Evolutionary conservation across 306 rosid genomes (phyloP), one percentile per base, ranked within the genome.

Genomic region (Quercus suber): DNA sequence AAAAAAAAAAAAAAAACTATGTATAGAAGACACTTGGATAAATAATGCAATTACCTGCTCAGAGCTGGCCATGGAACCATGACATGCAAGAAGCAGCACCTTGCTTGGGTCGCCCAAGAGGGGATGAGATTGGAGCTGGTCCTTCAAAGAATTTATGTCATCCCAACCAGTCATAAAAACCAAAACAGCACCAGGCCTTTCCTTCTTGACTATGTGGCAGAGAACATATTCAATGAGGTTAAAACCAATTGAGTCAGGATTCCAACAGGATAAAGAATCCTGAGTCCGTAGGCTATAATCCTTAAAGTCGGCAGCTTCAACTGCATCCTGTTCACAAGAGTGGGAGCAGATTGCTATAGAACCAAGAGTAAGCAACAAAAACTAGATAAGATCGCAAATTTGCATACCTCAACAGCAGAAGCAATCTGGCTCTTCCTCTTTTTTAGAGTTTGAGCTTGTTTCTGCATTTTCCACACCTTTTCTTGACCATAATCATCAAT

Each of bases 151-250:
- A 74, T 84, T 88, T 51, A 88, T 88, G 73, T 88, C 92, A 80
- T 88, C 92, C 92, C 92, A 88, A 43, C 92, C 92, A 9, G 92
- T 88, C 92, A 88, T 82, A 78, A 88, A 88, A 74, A 88, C 90
- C 77, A 88, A 80, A 74, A 88, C 55, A 71, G 92, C 92, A 17
- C 92, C 92, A 60, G 85, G 73, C 69, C 92, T 81, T 81, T 88
- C 89, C 51, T 82, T 80, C 73, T 72, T 77, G 76, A 81, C 76
- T 73, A 88, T 86, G 85, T 88, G 82, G 57, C 78, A 76, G 68
- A 88, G 89, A 31, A 80, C 85, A 41, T 75, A 76, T 78, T 81
- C 90, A 72, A 88, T 86, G 52, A 88, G 88, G 82, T 88, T 88
- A 81, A 88, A 88, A 43, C 92, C 92, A 68, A 88, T 84, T 23